Evolutionary conservation across 495 filamentous ascomycete species (phyloP).

Genomic region (Pyrenula massariospora): DNA sequence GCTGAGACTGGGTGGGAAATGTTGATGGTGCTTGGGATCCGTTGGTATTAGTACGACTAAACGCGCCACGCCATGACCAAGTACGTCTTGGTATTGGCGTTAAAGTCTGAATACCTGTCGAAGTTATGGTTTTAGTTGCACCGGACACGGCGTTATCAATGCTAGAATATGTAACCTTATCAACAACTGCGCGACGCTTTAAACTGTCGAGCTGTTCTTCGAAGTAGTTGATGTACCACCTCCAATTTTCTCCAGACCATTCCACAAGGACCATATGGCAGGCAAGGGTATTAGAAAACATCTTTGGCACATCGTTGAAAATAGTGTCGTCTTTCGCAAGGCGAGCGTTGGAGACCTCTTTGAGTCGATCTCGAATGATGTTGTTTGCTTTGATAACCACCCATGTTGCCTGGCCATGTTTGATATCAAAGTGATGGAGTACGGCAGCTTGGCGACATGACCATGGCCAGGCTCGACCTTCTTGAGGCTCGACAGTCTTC

Average conservation of each 20-base stretch:
- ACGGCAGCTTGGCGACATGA: conserved; percentile 26
- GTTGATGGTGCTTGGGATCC: neutral
- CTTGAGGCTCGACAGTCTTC: conserved; percentile 25
- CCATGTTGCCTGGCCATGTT: conserved; percentile 21
- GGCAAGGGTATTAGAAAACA: conserved; percentile 19
- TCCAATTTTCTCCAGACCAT: conserved; percentile 34
- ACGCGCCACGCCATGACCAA: neutral
- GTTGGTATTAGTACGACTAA: neutral
- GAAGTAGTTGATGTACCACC: conserved; percentile 30
- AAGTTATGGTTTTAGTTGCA: neutral
- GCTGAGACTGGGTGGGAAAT: neutral
- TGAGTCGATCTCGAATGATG: conserved; percentile 21
- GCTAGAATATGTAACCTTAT: conserved; percentile 8
- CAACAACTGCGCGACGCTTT: conserved; percentile 15
- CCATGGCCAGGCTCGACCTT: conserved; percentile 21
- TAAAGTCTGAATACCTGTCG: neutral
- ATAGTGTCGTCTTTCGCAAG: conserved; percentile 7
- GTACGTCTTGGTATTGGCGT: neutral
- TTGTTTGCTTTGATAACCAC: conserved; percentile 30
- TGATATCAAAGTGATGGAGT: conserved; percentile 32
- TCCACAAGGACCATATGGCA: conserved; percentile 29
- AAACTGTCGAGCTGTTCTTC: conserved; percentile 18
- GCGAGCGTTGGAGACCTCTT: conserved; percentile 9
- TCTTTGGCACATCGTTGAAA: conserved; percentile 12
- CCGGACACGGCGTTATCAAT: neutral